Conservation (phyloP, 805 yeast genomes). For the Danielia oregonensis region DNA sequence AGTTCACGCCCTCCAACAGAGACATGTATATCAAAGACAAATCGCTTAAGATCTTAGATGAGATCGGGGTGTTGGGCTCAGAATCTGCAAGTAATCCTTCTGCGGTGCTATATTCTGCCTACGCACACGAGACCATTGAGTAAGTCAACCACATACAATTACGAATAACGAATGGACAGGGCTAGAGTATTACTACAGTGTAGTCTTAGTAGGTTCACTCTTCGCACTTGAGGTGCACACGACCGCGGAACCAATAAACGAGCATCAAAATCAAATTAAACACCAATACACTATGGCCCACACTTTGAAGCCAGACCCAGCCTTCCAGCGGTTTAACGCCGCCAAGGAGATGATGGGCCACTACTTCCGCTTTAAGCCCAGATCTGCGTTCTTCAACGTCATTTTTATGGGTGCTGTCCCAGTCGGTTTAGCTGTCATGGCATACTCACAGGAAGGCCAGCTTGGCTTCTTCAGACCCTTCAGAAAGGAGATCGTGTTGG, state of each 20-base stretch:
- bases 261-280: slow-evolving; percentile 5
- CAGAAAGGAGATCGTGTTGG: slow-evolving; percentile 34
- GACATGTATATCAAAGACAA: slow-evolving; percentile 41
- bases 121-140: slow-evolving; percentile 1
- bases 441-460: slow-evolving; percentile 40
- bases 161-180: no score
- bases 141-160: no score
- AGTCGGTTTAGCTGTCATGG: slow-evolving; percentile 31
- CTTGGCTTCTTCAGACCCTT: slow-evolving; percentile 26
- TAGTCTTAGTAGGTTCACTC: no score
- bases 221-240: no score
- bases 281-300: slow-evolving; percentile 30
- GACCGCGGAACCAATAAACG: slow-evolving; percentile 14
- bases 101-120: slow-evolving; percentile 5
- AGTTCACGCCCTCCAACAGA: slow-evolving; percentile 28
- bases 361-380: slow-evolving; percentile 40
- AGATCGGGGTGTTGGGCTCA: slow-evolving; percentile 7
- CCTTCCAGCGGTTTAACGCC: slow-evolving; percentile 37
- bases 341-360: slow-evolving; percentile 41
- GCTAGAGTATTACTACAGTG: no score
- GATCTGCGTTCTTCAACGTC: slow-evolving; percentile 32
- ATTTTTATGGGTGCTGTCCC: slow-evolving; percentile 39
- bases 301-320: slow-evolving; percentile 42
- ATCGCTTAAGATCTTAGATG: slow-evolving; percentile 15
- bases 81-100: slow-evolving; percentile 1